Base-by-base conservation (phyloP, 768 basidiomycete species). In the Boletus tomentosulus region DNA sequence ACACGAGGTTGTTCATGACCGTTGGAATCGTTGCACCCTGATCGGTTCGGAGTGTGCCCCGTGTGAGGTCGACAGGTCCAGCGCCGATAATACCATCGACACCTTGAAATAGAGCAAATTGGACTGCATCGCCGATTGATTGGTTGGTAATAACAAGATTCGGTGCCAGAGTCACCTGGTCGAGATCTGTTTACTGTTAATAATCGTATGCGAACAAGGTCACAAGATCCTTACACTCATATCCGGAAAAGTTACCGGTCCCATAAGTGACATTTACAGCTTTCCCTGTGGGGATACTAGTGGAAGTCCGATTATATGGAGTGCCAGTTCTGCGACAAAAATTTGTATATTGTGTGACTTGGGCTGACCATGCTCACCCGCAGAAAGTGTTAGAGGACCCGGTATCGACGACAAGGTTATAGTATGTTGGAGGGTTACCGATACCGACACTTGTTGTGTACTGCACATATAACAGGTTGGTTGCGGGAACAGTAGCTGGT, bases 351-450 rank as follows among this genome's bases (percentile, higher is more conserved):
- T 22, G 33, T 3, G 11, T 5, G 25, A 41, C 15, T 25, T 51
- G 51, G 39, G 50, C 15, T 6, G 4, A 28, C 33, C 47, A 42
- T 10, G 37, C 48, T 39, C 15, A 37, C 28, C 50, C 53, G 34
- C 65, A 55, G 54, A 66, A 66, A 2, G 67, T 71, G 43, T 63
- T 69, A 22, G 67, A 62, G 25, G 57, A 59, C 3, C 64, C 65
- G 15, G 68, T 70, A 49, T 67, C 66, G n/a, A 69, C 53, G 24
- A 69, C 42, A 8, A 66, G 59, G 46, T 58, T 57, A 49, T 65
- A 64, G 43, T 67, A 49, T 1, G 63, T 67, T 8, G 59, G 15
- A 3, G 66, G 66, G 37, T 12, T 46, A 24, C 66, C 63, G 10
- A 67, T 60, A 33, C 64, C 66, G n/a, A 67, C 59, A 4, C 49